Percentiles rank a stretch among this genome's conserved stretches.
These are phyloP conservation scores for Acacia acuminata DNA, from an alignment of 306 rosid genomes.

Conservation along the genomic window DNA sequence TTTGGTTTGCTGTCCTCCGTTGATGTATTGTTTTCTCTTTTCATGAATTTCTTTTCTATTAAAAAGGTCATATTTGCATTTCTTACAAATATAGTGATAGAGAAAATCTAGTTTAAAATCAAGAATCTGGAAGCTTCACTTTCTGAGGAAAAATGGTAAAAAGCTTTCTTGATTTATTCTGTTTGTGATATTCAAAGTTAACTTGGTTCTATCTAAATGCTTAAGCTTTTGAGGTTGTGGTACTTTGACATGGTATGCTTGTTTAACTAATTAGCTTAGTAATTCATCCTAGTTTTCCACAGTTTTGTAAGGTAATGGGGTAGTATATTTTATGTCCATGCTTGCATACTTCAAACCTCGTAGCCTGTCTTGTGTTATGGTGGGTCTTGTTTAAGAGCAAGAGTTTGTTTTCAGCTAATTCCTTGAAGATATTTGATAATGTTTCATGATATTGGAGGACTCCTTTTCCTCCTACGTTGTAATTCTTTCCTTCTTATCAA, in stretches of 20 bases:
- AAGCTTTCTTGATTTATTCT: background rate
- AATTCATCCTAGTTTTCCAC: background rate
- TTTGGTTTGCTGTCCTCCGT: background rate
- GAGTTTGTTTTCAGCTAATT: background rate
- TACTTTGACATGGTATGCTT: background rate
- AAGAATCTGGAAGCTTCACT: background rate
- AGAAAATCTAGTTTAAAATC: background rate
- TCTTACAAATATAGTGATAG: background rate
- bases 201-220: background rate
- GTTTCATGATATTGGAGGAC: background rate
- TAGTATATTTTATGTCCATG: background rate
- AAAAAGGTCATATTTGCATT: background rate
- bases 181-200: background rate
- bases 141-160: background rate
- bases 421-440: background rate
- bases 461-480: background rate
- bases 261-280: background rate
- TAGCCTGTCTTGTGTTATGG: background rate
- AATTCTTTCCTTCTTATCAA: background rate
- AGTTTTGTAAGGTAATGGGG: background rate
- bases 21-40: background rate
- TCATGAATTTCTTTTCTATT: background rate
- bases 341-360: background rate
- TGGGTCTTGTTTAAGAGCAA: background rate
- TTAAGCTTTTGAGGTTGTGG: background rate